Evolutionary conservation across 169 alveolate species (phyloP).

Genomic region (Cryptosporidium baileyi): DNA sequence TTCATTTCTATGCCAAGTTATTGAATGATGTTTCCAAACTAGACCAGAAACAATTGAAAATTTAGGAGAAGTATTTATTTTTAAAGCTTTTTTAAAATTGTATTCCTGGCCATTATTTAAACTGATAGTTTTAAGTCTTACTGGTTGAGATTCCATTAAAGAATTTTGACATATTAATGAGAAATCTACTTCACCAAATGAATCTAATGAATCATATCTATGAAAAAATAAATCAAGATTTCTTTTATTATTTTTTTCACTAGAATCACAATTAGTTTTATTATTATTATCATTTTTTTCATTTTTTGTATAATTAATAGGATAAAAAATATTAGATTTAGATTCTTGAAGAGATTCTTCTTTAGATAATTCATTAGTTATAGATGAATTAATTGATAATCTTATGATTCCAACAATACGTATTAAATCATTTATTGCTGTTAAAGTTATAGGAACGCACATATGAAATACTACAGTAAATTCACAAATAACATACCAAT

Average conservation of each 20-base stretch:
- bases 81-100: not conserved
- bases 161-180: constrained; percentile 36
- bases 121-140: constrained; percentile 39
- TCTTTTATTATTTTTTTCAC: not conserved
- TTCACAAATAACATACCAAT: constrained; percentile 9
- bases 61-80: constrained; percentile 14
- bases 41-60: constrained; percentile 58
- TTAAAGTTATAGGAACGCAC: constrained; percentile 35
- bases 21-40: constrained; percentile 49
- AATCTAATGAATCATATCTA: constrained; percentile 23
- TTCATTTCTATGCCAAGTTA: constrained; percentile 18
- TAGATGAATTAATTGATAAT: constrained; percentile 9
- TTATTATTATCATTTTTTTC: not conserved
- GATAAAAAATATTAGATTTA: not conserved
- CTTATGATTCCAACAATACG: constrained; percentile 15
- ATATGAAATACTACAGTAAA: constrained; percentile 30
- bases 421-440: constrained; percentile 36
- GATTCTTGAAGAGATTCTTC: not conserved
- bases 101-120: constrained; percentile 46
- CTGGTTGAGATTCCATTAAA: constrained; percentile 44
- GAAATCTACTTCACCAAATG: constrained; percentile 55
- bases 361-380: not conserved
- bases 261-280: not conserved
- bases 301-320: not conserved
- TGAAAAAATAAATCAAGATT: not conserved